Base-by-base conservation (phyloP, 2,329 filamentous ascomycete species). In the Pyrenophora teres region DNA sequence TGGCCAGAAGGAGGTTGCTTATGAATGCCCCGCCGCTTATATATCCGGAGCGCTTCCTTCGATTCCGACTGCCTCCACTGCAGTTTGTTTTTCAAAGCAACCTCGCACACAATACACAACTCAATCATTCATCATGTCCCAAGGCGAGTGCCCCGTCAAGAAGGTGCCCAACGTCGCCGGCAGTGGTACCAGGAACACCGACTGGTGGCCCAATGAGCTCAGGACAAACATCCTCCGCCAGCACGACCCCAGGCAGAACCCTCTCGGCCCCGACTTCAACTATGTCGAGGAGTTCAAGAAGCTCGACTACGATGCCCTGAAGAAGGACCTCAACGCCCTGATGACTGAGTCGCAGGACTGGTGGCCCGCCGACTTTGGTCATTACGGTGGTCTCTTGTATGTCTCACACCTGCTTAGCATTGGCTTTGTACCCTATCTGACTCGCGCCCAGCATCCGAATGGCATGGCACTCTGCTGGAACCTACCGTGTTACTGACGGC, bases 291-390 rank as follows among this genome's bases (percentile, higher is more conserved):
- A 87, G 25, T 91, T 92, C 79, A 87, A 88, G 77, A 84, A 76
- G 64, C 78, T 92, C 50, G 85, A 89, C 75, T 89, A 89, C 68
- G 77, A 81, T 54, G 87, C 76, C 21, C 74, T 92, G 62, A 92
- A 92, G 84, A 86, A 88, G 75, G 89, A 92, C 69, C 75, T 92
- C 6, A 64, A 77, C n/a, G 79, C 77, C 15, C 70, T 92, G 65
- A 87, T 91, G 86, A 92, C 88, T 44, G 85, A 90, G 70, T 91
- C 87, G 2, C 85, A 92, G 76, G 85, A 89, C 35, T 91, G 83
- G 84, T 92, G 89, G 89, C 89, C 89, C 0, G 89, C 89, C 27
- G 89, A 92, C 70, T 90, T 88, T 67, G 88, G 88, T 49, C 87
- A 91, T 80, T 92, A 92, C 64, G 88, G 88, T 60, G 88, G 88